A percentile compares a stretch with the other conserved stretches of the same genome.
These are phyloP conservation scores for Solanum gracilifrons DNA, from an alignment of 257 asterid species.

Conservation along the genomic window DNA sequence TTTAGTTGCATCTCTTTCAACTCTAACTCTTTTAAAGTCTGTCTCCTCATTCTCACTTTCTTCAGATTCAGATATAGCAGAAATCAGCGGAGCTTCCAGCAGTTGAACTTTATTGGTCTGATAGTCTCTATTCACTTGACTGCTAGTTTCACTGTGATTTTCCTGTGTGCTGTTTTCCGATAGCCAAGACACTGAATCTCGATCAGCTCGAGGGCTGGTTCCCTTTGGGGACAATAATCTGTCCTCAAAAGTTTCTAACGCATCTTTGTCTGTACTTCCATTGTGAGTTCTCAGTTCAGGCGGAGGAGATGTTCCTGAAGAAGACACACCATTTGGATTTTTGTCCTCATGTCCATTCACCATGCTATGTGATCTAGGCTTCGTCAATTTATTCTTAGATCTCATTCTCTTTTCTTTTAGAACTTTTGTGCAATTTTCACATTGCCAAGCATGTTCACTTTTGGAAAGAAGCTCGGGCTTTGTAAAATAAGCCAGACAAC, in stretches of 20 bases:
- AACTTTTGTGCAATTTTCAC: constrained; percentile 78
- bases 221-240: background rate
- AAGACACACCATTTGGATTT: background rate
- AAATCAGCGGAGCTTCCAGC: constrained; percentile 4
- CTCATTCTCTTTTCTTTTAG: constrained; percentile 33
- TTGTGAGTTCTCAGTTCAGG: background rate
- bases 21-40: constrained; percentile 38
- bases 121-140: constrained; percentile 2
- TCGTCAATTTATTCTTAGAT: constrained; percentile 18
- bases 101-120: background rate
- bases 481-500: constrained; percentile 63
- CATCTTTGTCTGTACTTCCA: constrained; percentile 17
- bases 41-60: constrained; percentile 22
- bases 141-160: background rate
- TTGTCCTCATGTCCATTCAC: constrained; percentile 15
- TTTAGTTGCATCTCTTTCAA: constrained; percentile 82
- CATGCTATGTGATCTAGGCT: constrained; percentile 6
- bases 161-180: constrained; percentile 12
- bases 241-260: constrained; percentile 14
- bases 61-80: constrained; percentile 26
- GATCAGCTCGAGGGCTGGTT: constrained; percentile 13
- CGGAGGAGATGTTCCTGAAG: background rate
- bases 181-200: constrained; percentile 11
- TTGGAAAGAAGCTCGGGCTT: constrained; percentile 72
- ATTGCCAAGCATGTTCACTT: constrained; percentile 90